Evolutionary conservation across 371 early-diverging fungal species (phyloP).

Genomic region (Mortierella sp.): DNA sequence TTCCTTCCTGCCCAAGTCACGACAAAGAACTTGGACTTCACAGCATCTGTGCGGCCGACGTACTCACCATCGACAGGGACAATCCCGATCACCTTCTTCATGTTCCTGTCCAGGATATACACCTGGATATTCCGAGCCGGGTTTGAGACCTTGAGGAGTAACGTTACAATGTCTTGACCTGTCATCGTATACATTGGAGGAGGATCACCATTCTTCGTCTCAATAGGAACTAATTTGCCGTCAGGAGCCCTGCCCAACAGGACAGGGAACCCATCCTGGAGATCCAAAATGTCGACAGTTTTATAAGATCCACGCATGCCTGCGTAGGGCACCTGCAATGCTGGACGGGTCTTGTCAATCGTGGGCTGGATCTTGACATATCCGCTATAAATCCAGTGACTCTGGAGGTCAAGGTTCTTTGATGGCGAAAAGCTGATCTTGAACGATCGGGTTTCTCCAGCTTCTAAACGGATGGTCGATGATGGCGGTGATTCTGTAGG

Average conservation of each 20-base stretch:
- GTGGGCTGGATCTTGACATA: constrained; percentile 34
- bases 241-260: constrained; percentile 18
- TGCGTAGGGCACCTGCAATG: constrained; percentile 35
- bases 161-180: constrained; percentile 14
- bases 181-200: constrained; percentile 25
- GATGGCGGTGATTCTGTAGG: neutral
- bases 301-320: constrained; percentile 46
- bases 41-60: constrained; percentile 38
- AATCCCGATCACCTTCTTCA: constrained; percentile 16
- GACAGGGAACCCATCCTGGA: constrained; percentile 30
- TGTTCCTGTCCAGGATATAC: constrained; percentile 16
- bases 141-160: constrained; percentile 45
- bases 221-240: constrained; percentile 21
- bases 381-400: constrained; percentile 48
- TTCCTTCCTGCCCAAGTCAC: constrained; percentile 28
- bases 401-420: constrained; percentile 8
- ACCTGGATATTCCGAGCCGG: constrained; percentile 30
- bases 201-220: neutral
- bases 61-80: constrained; percentile 34
- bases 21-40: constrained; percentile 30
- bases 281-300: constrained; percentile 38
- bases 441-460: constrained; percentile 14
- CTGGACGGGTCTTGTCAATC: constrained; percentile 12
- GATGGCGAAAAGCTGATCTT: constrained; percentile 20
- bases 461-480: constrained; percentile 1